Evolutionary conservation across 257 asterid species (phyloP).

Genomic region (Perilla frutescens): DNA sequence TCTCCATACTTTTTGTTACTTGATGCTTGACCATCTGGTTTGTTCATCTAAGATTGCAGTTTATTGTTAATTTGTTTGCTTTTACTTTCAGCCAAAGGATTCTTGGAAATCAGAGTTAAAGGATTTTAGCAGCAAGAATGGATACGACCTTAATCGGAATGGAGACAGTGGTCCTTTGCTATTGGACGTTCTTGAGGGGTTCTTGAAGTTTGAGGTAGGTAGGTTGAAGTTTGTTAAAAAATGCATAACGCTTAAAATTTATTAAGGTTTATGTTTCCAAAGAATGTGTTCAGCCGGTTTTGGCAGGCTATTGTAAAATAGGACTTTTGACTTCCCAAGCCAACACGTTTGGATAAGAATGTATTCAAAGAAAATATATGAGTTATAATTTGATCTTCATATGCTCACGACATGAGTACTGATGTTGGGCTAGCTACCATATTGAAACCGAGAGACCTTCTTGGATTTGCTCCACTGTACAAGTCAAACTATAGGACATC

Average conservation of each 20-base stretch:
- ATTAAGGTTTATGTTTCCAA: not conserved
- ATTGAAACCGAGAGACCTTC: not conserved
- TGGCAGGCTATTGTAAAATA: not conserved
- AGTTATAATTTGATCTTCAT: not conserved
- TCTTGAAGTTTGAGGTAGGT: slow-evolving; percentile 96
- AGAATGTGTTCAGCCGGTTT: not conserved
- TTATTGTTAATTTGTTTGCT: slow-evolving; percentile 11
- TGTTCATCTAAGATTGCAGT: slow-evolving; percentile 3
- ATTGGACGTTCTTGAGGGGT: slow-evolving; percentile 97
- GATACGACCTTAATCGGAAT: slow-evolving; percentile 84
- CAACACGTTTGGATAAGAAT: not conserved
- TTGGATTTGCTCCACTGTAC: slow-evolving; percentile 1
- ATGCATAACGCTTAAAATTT: slow-evolving; percentile 41
- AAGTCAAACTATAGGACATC: not conserved
- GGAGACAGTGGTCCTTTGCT: slow-evolving; percentile 95
- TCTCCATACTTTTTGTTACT: slow-evolving; percentile 18
- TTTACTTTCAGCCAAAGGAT: slow-evolving; percentile 62
- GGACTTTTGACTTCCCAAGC: not conserved
- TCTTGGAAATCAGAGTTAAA: slow-evolving; percentile 76
- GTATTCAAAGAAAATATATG: not conserved
- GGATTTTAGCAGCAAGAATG: slow-evolving; percentile 90
- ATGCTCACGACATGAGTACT: not conserved
- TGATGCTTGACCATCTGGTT: slow-evolving; percentile 8
- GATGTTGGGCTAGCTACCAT: not conserved
- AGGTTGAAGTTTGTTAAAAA: not conserved